A percentile compares a stretch with the other conserved stretches of the same genome.
Evolutionary conservation across 495 filamentous ascomycete species (phyloP).

Genomic region (Penicillium manginii): DNA sequence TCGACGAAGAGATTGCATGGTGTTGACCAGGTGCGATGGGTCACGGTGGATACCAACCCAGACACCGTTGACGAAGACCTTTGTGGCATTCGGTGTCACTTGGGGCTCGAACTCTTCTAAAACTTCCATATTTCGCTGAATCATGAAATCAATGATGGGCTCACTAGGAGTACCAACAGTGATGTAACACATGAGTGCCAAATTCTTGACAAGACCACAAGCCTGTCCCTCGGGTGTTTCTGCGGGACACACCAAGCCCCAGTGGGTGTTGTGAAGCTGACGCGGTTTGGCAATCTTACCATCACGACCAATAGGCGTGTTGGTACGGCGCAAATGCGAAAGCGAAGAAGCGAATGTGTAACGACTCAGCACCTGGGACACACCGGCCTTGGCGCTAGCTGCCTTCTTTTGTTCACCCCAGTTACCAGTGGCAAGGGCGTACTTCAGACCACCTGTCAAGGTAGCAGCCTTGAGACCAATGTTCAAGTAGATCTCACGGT

Average conservation of each 20-base stretch:
- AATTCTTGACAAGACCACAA: slow-evolving; percentile 97
- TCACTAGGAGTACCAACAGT: slow-evolving; percentile 89
- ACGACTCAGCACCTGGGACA: slow-evolving; percentile 96
- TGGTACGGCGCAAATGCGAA: slow-evolving; percentile 94
- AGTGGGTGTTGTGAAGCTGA: slow-evolving; percentile 98
- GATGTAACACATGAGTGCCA: slow-evolving; percentile 97
- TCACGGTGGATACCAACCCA: slow-evolving; percentile 91
- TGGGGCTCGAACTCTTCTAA: slow-evolving; percentile 95
- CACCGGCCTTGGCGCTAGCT: slow-evolving; percentile 87
- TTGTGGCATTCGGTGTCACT: slow-evolving; percentile 87
- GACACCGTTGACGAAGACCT: slow-evolving; percentile 96
- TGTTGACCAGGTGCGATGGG: slow-evolving; percentile 75
- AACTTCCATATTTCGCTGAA: slow-evolving; percentile 89
- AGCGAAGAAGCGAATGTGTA: slow-evolving; percentile 97
- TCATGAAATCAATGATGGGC: slow-evolving; percentile 94
- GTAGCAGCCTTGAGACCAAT: slow-evolving; percentile 89
- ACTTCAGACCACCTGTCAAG: slow-evolving; percentile 91
- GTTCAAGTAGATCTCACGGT: slow-evolving; percentile 83
- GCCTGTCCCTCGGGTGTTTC: slow-evolving; percentile 99
- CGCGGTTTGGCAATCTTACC: slow-evolving; percentile 98
- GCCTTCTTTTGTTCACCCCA: slow-evolving; percentile 99
- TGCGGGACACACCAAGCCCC: slow-evolving; percentile 96
- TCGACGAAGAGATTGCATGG: slow-evolving; percentile 76
- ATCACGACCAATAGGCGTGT: slow-evolving; percentile 96
- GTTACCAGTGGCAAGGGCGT: slow-evolving; percentile 97